phyloP scores from a whole-genome alignment of 1,284 basidiomycete species.

The Chalciporus piperatoides region DNA sequence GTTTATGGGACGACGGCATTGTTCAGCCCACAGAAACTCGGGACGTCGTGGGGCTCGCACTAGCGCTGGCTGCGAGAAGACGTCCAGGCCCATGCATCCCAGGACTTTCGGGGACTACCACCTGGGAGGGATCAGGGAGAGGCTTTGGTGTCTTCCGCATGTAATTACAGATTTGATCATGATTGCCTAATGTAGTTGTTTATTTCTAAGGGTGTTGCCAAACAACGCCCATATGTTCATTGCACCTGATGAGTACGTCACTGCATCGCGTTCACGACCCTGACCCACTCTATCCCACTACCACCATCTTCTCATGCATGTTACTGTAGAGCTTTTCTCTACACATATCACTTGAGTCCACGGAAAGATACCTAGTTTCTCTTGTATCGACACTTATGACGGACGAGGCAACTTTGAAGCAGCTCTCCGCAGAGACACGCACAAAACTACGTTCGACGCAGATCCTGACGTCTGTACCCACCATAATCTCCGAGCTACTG shows the following conservation, averaged over 20 bases:
- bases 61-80: conserved; percentile 67
- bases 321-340: neutral
- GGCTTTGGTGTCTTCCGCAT: conserved; percentile 90
- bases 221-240: conserved; percentile 17
- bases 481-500: conserved; percentile 76
- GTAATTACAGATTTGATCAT: conserved; percentile 42
- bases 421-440: conserved; percentile 51
- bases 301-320: neutral
- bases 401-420: conserved; percentile 25
- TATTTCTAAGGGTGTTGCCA: conserved; percentile 20
- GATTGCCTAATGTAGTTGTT: conserved; percentile 29
- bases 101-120: conserved; percentile 36
- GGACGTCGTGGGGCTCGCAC: conserved; percentile 80
- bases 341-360: conserved; percentile 1
- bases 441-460: conserved; percentile 75
- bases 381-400: conserved; percentile 17
- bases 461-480: conserved; percentile 76
- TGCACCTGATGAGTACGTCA: neutral
- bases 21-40: conserved; percentile 91
- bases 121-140: conserved; percentile 70
- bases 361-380: neutral
- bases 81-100: conserved; percentile 23
- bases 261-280: neutral
- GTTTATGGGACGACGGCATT: conserved; percentile 94
- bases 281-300: neutral